Base-by-base conservation (phyloP, 768 basidiomycete species). In the Phlegmacium glaucopus region DNA sequence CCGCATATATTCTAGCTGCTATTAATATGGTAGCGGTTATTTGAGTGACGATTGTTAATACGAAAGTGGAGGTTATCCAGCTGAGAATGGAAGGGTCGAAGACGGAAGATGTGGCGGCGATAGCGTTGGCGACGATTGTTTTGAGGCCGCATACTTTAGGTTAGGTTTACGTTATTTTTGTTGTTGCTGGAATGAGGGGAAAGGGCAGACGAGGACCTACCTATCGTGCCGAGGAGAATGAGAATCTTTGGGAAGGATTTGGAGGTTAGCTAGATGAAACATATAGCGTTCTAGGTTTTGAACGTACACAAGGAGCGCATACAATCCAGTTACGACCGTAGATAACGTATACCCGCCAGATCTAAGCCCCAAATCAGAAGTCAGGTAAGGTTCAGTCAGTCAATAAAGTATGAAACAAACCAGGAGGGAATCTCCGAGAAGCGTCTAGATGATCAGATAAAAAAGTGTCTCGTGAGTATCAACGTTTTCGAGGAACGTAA, bases 341-440 rank as follows among this genome's bases (percentile, higher is more conserved):
- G 9, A 64, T 60, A 15, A 62, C 51, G 42, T 54, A 62, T 1
- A 61, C 60, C 9, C 63, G 58, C 63, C 62, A 64, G 4, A 63
- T 47, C 61, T 63, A 39, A 22, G 5, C 22, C 3, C 5, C 5
- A 5, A 22, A 22, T 9, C 16, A 26, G 28, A 35, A 22, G 15
- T 5, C 34, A 27, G 25, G 37, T 25, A 48, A 38, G 17, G 4
- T 28, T 28, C 12, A 30, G 18, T 46, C 4, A 6, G 16, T 12
- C 9, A 39, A 10, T n/a, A 39, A 11, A 50, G n/a, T 13, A 28
- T 26, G 30, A 15, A 9, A 29, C 25, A 32, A 27, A 64, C 63
- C 49, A 62, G 32, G 15, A 64, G 40, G 1, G 55, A 51, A 48
- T 62, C 63, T 25, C 61, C 59, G 28, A 62, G 38, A 7, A 64